A percentile compares a stretch with the other conserved stretches of the same genome.
Evolutionary conservation across 768 basidiomycete genomes (phyloP).

Genomic region (Cantharellus cinnabarinus): DNA sequence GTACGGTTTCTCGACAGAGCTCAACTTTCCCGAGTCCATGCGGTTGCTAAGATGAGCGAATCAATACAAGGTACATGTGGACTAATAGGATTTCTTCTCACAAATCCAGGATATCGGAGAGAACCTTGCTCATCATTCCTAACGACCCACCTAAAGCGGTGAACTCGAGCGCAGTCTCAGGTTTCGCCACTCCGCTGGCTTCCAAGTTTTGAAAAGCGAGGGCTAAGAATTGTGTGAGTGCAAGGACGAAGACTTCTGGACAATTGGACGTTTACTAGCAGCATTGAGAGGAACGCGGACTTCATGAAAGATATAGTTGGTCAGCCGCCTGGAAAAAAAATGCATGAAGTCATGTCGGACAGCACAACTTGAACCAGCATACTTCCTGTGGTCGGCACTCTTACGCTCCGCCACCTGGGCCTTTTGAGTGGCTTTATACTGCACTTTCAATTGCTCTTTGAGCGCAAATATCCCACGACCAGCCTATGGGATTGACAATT

Average conservation of each 20-base stretch:
- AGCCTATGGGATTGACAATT: not conserved
- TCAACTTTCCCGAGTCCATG: constrained; percentile 62
- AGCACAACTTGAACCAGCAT: not conserved
- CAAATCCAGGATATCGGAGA: constrained; percentile 21
- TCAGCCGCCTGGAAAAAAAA: constrained; percentile 24
- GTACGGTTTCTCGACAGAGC: constrained; percentile 22
- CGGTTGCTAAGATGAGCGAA: constrained; percentile 14
- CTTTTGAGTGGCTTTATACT: constrained; percentile 34
- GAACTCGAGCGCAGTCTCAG: constrained; percentile 72
- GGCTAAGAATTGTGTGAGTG: constrained; percentile 17
- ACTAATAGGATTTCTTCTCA: constrained; percentile 16
- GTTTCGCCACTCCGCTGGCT: constrained; percentile 48
- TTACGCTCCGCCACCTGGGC: constrained; percentile 61
- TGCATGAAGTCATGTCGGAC: not conserved
- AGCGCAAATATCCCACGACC: not conserved
- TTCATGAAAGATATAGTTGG: constrained; percentile 30
- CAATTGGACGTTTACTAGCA: constrained; percentile 14
- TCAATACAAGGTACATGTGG: not conserved
- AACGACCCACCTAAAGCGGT: constrained; percentile 64
- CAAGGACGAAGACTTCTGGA: not conserved
- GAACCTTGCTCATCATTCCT: constrained; percentile 67
- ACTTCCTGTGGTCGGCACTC: constrained; percentile 17
- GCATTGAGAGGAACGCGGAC: constrained; percentile 34
- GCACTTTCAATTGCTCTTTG: not conserved
- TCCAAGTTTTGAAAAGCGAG: constrained; percentile 87